A percentile compares a stretch with the other conserved stretches of the same genome.
phyloP scores from a whole-genome alignment of 2,329 filamentous ascomycete genomes.

The Gyromitra esculenta region DNA sequence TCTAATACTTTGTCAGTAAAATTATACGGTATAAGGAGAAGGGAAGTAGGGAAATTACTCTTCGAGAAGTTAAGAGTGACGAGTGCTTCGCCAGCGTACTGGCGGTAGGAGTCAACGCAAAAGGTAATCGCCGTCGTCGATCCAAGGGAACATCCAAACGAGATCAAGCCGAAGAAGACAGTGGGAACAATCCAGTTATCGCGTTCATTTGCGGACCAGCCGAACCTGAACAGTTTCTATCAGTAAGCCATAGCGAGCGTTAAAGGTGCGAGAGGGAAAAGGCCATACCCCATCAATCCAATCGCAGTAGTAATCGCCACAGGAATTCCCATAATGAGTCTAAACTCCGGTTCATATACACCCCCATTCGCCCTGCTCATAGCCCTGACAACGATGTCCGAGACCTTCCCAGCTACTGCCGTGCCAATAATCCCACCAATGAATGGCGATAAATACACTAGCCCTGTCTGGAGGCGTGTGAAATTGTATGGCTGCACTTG shows the following conservation, averaged over 20 bases:
- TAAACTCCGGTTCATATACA: constrained; percentile 93
- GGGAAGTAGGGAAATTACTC: constrained; percentile 65
- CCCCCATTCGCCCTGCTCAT: constrained; percentile 90
- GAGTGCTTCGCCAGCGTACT: constrained; percentile 91
- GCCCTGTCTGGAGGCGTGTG: constrained; percentile 78
- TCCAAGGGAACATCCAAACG: constrained; percentile 89
- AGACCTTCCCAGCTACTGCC: constrained; percentile 86
- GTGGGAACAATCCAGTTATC: constrained; percentile 92
- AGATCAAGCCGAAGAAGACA: constrained; percentile 89
- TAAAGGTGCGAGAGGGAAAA: neutral
- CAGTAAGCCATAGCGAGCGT: neutral
- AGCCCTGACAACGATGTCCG: constrained; percentile 81
- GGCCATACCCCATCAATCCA: constrained; percentile 77
- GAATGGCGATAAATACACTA: constrained; percentile 91
- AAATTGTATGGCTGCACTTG: constrained; percentile 80
- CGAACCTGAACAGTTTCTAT: constrained; percentile 66
- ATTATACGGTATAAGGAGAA: neutral
- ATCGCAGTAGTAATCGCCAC: constrained; percentile 80
- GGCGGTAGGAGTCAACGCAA: constrained; percentile 89
- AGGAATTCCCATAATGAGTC: constrained; percentile 85
- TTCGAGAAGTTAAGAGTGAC: constrained; percentile 96
- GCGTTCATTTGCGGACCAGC: constrained; percentile 82
- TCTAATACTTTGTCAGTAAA: constrained; percentile 63
- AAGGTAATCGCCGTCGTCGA: constrained; percentile 94
- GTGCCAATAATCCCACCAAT: constrained; percentile 90